Percentiles rank a stretch among this genome's conserved stretches.
These are phyloP conservation scores for Striga asiatica DNA, from an alignment of 257 asterid species.

Conservation along the genomic window DNA sequence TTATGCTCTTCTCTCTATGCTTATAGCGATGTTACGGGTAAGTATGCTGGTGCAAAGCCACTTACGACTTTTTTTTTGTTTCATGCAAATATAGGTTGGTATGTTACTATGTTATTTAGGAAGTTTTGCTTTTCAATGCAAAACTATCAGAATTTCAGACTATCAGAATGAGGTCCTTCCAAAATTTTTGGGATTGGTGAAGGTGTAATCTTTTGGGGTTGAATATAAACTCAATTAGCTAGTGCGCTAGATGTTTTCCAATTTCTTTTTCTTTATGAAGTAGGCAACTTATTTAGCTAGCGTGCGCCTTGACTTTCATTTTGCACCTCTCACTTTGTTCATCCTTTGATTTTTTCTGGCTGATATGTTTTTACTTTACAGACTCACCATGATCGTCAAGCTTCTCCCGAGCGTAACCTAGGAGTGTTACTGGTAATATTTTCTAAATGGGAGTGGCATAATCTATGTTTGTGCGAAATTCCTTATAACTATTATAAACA, in stretches of 20 bases:
- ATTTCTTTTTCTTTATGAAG: background rate
- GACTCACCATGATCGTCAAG: conserved; percentile 38
- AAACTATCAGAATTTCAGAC: no score
- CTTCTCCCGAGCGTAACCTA: conserved; percentile 71
- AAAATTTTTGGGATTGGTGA: no score
- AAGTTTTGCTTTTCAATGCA: no score
- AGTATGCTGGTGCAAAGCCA: conserved; percentile 1
- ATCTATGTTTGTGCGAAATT: background rate
- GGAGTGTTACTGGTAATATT: conserved; percentile 75
- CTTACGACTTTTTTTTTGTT: background rate
- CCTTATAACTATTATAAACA: background rate
- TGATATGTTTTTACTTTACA: conserved; percentile 24
- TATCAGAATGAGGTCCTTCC: no score
- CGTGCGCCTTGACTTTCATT: background rate
- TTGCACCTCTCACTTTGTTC: no score
- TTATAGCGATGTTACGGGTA: conserved; percentile 91
- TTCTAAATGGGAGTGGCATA: background rate
- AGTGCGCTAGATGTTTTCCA: background rate
- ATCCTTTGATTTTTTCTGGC: background rate
- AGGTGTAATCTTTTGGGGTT: no score
- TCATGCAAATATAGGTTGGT: background rate
- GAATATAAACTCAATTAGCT: no score
- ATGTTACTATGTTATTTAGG: no score
- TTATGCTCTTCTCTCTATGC: conserved; percentile 91
- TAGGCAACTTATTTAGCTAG: background rate